Evolutionary conservation across 331 rosid species (phyloP), one percentile per base, ranked within the genome.

Genomic region (Pyracantha coccinea): DNA sequence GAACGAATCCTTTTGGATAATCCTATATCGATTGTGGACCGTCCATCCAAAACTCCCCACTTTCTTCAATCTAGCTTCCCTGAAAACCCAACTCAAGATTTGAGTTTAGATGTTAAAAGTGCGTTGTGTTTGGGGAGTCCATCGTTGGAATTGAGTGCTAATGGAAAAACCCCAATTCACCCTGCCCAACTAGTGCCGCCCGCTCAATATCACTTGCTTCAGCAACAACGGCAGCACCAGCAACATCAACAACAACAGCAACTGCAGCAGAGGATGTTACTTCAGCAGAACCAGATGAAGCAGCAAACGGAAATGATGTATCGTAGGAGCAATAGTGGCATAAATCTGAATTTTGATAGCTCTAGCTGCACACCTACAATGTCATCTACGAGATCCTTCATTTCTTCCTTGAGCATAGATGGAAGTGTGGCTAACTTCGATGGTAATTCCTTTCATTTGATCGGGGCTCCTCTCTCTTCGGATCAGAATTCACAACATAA

Each of bases 331-430:
- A 89, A 85, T 27, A 90, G 92, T 28, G 97, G 97, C 75, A 83
- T 90, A 65, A 92, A 78, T 85, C 87, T 95, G 84, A 95, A 88
- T 73, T 95, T 95, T 61, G 99, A 95, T 68, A 85, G 89, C 80
- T 85, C 98, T 70, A 92, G 93, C 71, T 89, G 96, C 86, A 92
- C 97, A 20, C 92, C 90, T 3, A 89, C 97, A 80, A 88, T 95
- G 90, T 90, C 99, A 52, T 95, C 99, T 19, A 91, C 83, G 28
- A 89, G 96, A 69, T 92, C 99, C 77, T 95, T 95, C 84, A 85
- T 95, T 80, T 95, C 99, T 52, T 95, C 99, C n/a, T 77, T 95
- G 88, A 95, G 99, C 80, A 84, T 95, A 65, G 99, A 95, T 58
- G 96, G 96, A 72, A 95, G 99, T 14, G 97, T 90, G 54, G 91